Evolutionary conservation across 441 rosid genomes (phyloP).

Genomic region (Eugenia klotzschiana): DNA sequence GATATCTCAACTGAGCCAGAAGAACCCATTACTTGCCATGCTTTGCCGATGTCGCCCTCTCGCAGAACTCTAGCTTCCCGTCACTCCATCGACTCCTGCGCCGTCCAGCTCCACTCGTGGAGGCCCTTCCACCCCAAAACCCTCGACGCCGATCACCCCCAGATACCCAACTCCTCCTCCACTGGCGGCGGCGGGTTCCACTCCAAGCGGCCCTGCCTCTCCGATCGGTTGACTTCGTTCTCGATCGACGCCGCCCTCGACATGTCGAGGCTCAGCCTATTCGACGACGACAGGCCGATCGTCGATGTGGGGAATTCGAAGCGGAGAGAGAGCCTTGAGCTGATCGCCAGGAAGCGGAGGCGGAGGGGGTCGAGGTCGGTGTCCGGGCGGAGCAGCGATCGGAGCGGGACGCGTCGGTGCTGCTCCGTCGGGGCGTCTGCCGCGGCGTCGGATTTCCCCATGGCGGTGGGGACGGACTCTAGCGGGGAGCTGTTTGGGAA

Average conservation of each 20-base stretch:
- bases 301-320: constrained; percentile 1
- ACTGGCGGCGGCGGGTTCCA: constrained; percentile 13
- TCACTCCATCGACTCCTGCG: constrained; percentile 64
- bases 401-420: constrained; percentile 70
- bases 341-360: constrained; percentile 59
- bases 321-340: constrained; percentile 20
- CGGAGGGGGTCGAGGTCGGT: constrained; percentile 81
- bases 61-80: constrained; percentile 42
- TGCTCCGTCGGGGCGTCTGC: constrained; percentile 80
- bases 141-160: constrained; percentile 32
- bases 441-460: constrained; percentile 85
- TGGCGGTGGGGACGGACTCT: constrained; percentile 83
- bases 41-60: constrained; percentile 5
- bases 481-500: constrained; percentile 85
- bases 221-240: constrained; percentile 63
- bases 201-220: constrained; percentile 83
- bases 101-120: constrained; percentile 62
- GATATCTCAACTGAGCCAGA: neutral
- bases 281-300: constrained; percentile 34
- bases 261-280: constrained; percentile 37
- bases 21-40: neutral
- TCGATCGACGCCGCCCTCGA: constrained; percentile 45
- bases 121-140: constrained; percentile 49
- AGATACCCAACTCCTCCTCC: constrained; percentile 1
- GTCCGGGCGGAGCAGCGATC: constrained; percentile 86